These are phyloP conservation scores for Priceomyces haplophilus DNA, from an alignment of 805 yeast genomes.

Conservation along the genomic window DNA sequence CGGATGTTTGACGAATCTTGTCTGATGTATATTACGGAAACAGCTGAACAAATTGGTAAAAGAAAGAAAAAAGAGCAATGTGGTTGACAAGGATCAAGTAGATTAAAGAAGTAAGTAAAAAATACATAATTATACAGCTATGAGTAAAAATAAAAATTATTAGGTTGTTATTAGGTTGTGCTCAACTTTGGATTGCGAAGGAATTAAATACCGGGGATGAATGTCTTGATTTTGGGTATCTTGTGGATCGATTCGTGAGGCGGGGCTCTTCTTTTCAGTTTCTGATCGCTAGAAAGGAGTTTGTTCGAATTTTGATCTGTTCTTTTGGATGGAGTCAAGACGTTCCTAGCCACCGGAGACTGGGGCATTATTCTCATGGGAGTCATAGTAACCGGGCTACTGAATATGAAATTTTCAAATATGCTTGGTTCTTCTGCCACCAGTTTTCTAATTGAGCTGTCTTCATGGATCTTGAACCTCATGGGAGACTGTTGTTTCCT, in stretches of 20 bases:
- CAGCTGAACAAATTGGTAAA: background rate
- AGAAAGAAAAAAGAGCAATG: too few relatives aligned
- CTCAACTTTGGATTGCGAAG: background rate
- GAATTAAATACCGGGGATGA: background rate
- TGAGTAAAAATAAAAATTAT: background rate
- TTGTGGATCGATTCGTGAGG: constrained; percentile 2
- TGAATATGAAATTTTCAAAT: constrained; percentile 1
- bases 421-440: background rate
- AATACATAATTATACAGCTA: constrained; percentile 1
- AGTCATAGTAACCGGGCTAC: constrained; percentile 2
- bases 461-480: constrained; percentile 2
- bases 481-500: constrained; percentile 1
- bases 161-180: background rate
- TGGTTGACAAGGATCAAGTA: background rate
- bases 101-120: background rate
- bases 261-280: constrained; percentile 6
- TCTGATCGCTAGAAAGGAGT: constrained; percentile 4
- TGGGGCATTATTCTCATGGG: constrained; percentile 1
- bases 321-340: constrained; percentile 6
- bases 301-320: background rate
- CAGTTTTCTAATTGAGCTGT: background rate
- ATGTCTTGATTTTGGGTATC: constrained; percentile 2
- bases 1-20: background rate
- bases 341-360: background rate
- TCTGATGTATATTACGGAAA: constrained; percentile 1